phyloP scores from a whole-genome alignment of 768 basidiomycete genomes.

The Pleurotus salmoneostramineus region DNA sequence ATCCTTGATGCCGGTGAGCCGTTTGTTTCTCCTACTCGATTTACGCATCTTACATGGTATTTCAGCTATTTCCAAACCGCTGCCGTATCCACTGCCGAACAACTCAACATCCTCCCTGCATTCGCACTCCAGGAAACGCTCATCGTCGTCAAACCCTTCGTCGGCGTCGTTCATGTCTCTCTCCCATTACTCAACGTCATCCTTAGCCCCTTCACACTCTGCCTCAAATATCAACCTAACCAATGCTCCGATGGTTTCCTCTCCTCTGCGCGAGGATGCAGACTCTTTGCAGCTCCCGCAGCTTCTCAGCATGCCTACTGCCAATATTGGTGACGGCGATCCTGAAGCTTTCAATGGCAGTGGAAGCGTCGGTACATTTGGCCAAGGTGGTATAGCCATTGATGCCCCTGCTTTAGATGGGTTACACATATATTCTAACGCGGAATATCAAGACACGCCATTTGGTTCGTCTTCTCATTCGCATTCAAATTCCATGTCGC shows the following conservation, averaged over 20 bases:
- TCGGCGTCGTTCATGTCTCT: neutral
- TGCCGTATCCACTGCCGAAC: constrained; percentile 24
- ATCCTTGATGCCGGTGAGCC: neutral
- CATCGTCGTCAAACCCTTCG: too few relatives aligned
- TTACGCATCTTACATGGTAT: neutral
- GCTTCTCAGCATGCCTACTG: too few relatives aligned
- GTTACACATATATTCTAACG: constrained; percentile 1
- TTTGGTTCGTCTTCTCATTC: neutral
- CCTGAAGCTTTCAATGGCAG: neutral
- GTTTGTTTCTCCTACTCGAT: neutral
- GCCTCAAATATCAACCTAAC: constrained; percentile 55
- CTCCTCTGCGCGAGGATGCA: neutral
- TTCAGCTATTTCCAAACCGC: constrained; percentile 18
- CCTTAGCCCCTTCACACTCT: constrained; percentile 73
- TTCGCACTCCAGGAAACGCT: too few relatives aligned
- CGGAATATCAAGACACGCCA: neutral
- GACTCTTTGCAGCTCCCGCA: neutral
- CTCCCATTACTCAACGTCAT: constrained; percentile 30
- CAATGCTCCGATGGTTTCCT: constrained; percentile 6
- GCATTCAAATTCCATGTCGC: constrained; percentile 9
- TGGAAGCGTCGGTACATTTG: too few relatives aligned
- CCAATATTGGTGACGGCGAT: neutral
- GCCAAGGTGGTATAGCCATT: too few relatives aligned
- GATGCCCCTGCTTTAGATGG: neutral
- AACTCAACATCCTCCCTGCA: constrained; percentile 30